Conservation (phyloP, 2,329 filamentous ascomycete species). For the Helotiales sp. region DNA sequence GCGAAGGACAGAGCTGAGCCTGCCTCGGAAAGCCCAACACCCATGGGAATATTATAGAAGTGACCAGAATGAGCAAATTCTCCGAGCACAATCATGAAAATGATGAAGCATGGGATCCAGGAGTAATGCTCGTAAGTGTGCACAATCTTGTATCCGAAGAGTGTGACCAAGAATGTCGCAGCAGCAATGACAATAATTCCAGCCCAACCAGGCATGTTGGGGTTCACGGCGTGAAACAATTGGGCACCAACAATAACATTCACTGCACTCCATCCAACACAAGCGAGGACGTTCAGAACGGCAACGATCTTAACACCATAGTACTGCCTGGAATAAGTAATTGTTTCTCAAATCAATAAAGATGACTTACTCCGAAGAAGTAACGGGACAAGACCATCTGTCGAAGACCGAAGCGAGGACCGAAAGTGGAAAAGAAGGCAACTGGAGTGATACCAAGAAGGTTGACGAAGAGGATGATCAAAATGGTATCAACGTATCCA, state of each 20-base stretch:
- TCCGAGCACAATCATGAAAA: conserved; percentile 74
- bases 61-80: conserved; percentile 69
- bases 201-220: conserved; percentile 70
- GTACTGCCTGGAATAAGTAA: conserved; percentile 22
- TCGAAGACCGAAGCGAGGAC: conserved; percentile 73
- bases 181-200: conserved; percentile 75
- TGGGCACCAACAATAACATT: conserved; percentile 83
- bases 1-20: conserved; percentile 68
- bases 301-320: conserved; percentile 55
- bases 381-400: conserved; percentile 83
- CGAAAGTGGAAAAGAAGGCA: conserved; percentile 79
- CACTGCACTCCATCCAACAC: conserved; percentile 76
- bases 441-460: conserved; percentile 73
- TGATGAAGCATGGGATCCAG: conserved; percentile 74
- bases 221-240: conserved; percentile 75
- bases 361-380: conserved; percentile 71
- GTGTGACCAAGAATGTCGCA: conserved; percentile 70
- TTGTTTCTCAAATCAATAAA: background rate
- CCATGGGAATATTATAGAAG: conserved; percentile 66
- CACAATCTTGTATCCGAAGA: conserved; percentile 77
- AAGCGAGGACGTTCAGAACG: conserved; percentile 72
- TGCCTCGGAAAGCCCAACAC: conserved; percentile 61
- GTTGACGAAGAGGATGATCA: conserved; percentile 78
- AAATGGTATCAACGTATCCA: conserved; percentile 73
- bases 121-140: conserved; percentile 78